phyloP scores from a whole-genome alignment of 139 green algal genomes.

The Coccomyxa sp. region DNA sequence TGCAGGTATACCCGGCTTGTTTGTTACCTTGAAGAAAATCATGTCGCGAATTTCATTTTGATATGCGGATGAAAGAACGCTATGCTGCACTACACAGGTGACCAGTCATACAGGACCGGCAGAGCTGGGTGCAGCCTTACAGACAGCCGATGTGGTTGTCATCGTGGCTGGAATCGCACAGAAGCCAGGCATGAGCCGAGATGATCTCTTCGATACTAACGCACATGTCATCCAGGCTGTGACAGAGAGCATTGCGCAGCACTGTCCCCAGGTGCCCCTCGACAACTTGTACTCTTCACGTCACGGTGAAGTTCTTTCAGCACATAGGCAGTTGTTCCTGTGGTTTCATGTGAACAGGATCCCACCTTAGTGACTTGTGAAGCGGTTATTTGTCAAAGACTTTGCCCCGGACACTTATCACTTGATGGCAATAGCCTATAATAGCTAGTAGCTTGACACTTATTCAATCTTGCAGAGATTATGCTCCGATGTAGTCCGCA shows the following conservation, averaged over 20 bases:
- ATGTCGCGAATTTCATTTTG: background rate
- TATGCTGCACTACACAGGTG: background rate
- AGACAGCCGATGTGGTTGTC: conserved; percentile 85
- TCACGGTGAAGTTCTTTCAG: background rate
- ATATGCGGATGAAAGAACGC: background rate
- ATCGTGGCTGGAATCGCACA: conserved; percentile 95
- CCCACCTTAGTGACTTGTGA: too few species aligned
- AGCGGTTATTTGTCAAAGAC: too few species aligned
- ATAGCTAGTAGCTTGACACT: too few species aligned
- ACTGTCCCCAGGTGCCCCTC: conserved; percentile 64
- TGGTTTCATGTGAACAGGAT: too few species aligned
- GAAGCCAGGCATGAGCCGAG: conserved; percentile 98
- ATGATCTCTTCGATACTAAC: conserved; percentile 99
- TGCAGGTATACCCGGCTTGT: conserved; percentile 32
- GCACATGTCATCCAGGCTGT: conserved; percentile 91
- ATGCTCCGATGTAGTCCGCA: too few species aligned
- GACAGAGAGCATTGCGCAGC: conserved; percentile 62
- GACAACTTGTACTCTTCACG: conserved; percentile 8
- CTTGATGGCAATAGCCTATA: too few species aligned
- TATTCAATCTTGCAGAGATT: too few species aligned
- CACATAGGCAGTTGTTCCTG: too few species aligned
- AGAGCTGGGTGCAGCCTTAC: conserved; percentile 74
- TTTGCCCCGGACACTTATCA: too few species aligned
- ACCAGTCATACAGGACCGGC: conserved; percentile 53
- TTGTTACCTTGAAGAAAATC: background rate